Conservation (phyloP, 441 rosid genomes). For the Hura crepitans region DNA sequence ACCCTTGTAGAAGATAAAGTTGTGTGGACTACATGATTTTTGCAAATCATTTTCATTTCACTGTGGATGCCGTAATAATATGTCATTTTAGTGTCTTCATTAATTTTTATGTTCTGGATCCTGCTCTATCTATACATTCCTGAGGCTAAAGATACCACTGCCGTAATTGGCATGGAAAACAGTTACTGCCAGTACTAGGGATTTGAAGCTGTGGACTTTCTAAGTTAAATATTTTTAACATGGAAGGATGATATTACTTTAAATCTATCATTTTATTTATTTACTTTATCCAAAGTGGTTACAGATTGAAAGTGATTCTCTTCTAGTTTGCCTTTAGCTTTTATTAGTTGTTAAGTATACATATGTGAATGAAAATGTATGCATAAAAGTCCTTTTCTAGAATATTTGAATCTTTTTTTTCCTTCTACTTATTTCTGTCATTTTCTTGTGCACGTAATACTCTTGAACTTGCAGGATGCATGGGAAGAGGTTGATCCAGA, state of each 20-base stretch:
- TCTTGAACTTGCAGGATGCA: slow-evolving; percentile 49
- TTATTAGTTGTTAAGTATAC: not conserved
- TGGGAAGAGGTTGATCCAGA: slow-evolving; percentile 97
- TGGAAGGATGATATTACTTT: not conserved
- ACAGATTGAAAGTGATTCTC: not conserved
- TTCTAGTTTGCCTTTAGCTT: not conserved
- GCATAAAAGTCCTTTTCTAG: not conserved
- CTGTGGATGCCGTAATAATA: not conserved
- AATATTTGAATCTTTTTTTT: not conserved
- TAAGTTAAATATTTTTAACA: not conserved
- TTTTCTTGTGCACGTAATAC: not conserved
- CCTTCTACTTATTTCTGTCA: not conserved
- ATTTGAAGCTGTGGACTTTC: not conserved
- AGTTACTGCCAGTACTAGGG: not conserved
- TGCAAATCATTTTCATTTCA: not conserved
- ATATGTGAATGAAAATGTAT: not conserved
- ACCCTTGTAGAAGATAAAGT: not conserved
- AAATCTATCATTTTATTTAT: not conserved
- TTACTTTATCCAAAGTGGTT: not conserved
- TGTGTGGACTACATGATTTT: not conserved
- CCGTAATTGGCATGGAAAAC: not conserved
- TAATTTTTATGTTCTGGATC: not conserved
- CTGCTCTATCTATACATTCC: not conserved
- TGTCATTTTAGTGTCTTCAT: not conserved
- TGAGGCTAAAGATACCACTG: not conserved